These are phyloP conservation scores for Saccharomycopsis sp. DNA, from an alignment of 805 yeast species.

Conservation along the genomic window DNA sequence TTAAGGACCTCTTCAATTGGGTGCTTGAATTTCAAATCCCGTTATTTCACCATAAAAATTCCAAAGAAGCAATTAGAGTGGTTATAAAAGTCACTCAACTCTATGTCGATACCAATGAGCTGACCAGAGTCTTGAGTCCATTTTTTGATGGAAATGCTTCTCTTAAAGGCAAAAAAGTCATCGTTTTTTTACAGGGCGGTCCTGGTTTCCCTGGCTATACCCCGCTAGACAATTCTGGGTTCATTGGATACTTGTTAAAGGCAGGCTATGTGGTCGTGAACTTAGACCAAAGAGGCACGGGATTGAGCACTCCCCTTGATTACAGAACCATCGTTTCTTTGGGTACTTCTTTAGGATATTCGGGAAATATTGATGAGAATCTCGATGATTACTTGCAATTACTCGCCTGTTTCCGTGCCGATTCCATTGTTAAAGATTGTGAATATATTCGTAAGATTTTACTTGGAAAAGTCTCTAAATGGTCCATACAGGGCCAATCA, in stretches of 20 bases:
- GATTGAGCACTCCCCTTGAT: constrained; percentile 43
- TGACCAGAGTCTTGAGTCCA: constrained; percentile 11
- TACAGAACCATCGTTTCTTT: constrained; percentile 22
- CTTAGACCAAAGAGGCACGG: constrained; percentile 60
- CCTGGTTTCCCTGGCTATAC: constrained; percentile 42
- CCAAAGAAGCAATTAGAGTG: constrained; percentile 9
- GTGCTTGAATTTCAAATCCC: constrained; percentile 15
- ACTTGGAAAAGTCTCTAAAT: constrained; percentile 30
- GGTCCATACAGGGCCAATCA: constrained; percentile 51
- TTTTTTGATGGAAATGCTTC: background rate
- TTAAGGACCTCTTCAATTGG: constrained; percentile 17
- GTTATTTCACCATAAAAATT: constrained; percentile 7
- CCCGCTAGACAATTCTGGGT: constrained; percentile 33
- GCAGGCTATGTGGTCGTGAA: constrained; percentile 39
- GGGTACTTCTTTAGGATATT: constrained; percentile 10
- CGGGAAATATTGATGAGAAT: constrained; percentile 15
- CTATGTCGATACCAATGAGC: constrained; percentile 11
- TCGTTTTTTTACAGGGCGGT: constrained; percentile 46
- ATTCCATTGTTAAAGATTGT: constrained; percentile 44
- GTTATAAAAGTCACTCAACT: constrained; percentile 16
- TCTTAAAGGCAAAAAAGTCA: constrained; percentile 25
- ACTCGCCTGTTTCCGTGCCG: constrained; percentile 44
- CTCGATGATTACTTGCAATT: constrained; percentile 33
- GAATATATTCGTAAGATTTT: constrained; percentile 39
- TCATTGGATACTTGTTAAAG: constrained; percentile 34